Conservation (phyloP, 1,139 yeast genomes). For the Taphrina flavorubra region DNA sequence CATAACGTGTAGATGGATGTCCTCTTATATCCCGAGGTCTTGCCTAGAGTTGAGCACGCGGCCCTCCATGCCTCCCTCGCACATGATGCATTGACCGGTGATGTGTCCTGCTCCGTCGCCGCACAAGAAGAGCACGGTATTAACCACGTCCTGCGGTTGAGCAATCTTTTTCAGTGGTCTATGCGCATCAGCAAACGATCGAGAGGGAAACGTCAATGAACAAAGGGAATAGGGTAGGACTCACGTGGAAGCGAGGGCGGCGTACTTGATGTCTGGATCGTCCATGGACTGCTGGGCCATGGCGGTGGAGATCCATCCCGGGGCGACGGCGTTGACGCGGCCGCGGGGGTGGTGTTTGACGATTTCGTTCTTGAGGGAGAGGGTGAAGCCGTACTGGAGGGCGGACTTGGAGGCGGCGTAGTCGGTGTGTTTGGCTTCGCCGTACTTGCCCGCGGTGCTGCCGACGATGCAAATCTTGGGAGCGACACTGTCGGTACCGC, state of each 20-base stretch:
- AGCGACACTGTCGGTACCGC: not conserved
- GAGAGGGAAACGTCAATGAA: too few relatives aligned
- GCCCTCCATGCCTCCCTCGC: slow-evolving; percentile 40
- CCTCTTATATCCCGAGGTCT: slow-evolving; percentile 1
- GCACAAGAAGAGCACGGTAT: slow-evolving; percentile 27
- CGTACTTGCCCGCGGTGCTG: slow-evolving; percentile 37
- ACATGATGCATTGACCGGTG: slow-evolving; percentile 38
- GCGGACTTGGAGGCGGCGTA: slow-evolving; percentile 38
- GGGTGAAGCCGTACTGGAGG: slow-evolving; percentile 35
- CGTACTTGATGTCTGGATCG: slow-evolving; percentile 30
- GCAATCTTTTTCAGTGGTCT: slow-evolving; percentile 38
- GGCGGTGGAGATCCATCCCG: slow-evolving; percentile 34
- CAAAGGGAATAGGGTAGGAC: too few relatives aligned
- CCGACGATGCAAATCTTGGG: slow-evolving; percentile 37
- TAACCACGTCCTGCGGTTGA: slow-evolving; percentile 28
- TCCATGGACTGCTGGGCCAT: slow-evolving; percentile 29
- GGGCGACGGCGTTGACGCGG: slow-evolving; percentile 39
- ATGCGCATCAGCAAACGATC: not conserved
- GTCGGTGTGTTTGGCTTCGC: slow-evolving; percentile 35
- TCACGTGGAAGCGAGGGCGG: slow-evolving; percentile 32
- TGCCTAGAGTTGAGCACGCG: slow-evolving; percentile 26
- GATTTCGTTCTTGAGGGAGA: slow-evolving; percentile 38
- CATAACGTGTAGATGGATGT: too few relatives aligned
- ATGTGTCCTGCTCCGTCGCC: slow-evolving; percentile 26
- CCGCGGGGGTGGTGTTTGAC: slow-evolving; percentile 22